These are phyloP conservation scores for Gaertneriomyces semiglobifer DNA, from an alignment of 192 early-diverging fungal species.

Conservation along the genomic window DNA sequence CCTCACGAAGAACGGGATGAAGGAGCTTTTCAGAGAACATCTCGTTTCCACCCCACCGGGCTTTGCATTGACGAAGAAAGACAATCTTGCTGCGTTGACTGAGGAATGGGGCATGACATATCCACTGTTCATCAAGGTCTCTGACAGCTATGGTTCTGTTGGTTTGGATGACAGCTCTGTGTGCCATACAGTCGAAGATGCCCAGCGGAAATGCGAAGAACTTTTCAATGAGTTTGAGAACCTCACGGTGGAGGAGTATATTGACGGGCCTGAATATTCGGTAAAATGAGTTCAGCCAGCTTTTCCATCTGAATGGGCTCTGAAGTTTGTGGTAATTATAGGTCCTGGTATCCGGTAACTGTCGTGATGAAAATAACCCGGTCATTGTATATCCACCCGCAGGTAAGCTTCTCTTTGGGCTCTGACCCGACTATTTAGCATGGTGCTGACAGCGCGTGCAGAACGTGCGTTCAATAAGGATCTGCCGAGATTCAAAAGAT, in stretches of 20 bases:
- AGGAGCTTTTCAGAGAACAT: slow-evolving; percentile 35
- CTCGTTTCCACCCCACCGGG: slow-evolving; percentile 40
- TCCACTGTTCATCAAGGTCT: slow-evolving; percentile 39
- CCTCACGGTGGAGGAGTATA: slow-evolving; percentile 38
- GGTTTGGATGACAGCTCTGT: slow-evolving; percentile 38
- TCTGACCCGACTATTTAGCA: not conserved
- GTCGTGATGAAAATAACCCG: slow-evolving; percentile 28
- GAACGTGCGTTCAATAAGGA: slow-evolving; percentile 41
- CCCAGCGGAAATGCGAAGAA: slow-evolving; percentile 21
- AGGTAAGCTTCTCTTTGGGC: slow-evolving; percentile 3
- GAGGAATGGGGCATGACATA: slow-evolving; percentile 37
- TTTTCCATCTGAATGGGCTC: not conserved
- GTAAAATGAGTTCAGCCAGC: slow-evolving; percentile 9
- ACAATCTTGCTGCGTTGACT: slow-evolving; percentile 22
- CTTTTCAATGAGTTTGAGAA: slow-evolving; percentile 35
- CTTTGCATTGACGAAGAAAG: slow-evolving; percentile 26
- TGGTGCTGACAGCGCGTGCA: not conserved
- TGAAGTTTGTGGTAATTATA: not conserved
- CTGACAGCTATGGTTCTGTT: slow-evolving; percentile 36
- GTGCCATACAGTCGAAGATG: slow-evolving; percentile 31
- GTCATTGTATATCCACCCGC: slow-evolving; percentile 40
- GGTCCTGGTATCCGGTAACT: slow-evolving; percentile 41
- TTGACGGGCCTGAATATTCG: slow-evolving; percentile 42
- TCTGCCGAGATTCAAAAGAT: slow-evolving; percentile 34
- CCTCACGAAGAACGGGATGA: slow-evolving; percentile 41